Evolutionary conservation across 1,284 basidiomycete genomes (phyloP).

Genomic region (Apiotrichum gracile): DNA sequence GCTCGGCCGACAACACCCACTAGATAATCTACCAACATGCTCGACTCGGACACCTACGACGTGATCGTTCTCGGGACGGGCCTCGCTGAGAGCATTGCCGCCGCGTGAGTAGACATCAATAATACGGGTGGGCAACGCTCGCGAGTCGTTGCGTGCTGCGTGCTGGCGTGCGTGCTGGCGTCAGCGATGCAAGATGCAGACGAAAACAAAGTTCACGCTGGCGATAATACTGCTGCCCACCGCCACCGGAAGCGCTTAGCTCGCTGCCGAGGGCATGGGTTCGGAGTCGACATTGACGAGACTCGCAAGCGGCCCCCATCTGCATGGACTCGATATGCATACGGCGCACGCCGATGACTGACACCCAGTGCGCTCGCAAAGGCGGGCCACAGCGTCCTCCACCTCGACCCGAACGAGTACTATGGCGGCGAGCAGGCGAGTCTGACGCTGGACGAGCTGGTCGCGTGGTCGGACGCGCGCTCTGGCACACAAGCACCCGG

Average conservation of each 20-base stretch:
- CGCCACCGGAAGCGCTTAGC: too few species aligned
- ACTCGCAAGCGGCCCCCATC: too few species aligned
- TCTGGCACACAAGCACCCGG: neutral
- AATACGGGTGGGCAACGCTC: neutral
- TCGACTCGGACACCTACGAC: conserved; percentile 57
- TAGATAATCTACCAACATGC: conserved; percentile 21
- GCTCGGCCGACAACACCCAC: conserved; percentile 2
- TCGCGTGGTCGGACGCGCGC: conserved; percentile 57
- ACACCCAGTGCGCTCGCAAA: conserved; percentile 70
- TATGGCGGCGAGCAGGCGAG: conserved; percentile 82
- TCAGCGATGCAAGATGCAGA: too few species aligned
- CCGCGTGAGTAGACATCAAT: conserved; percentile 61
- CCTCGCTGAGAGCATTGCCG: conserved; percentile 74
- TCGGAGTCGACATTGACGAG: too few species aligned
- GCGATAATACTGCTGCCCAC: too few species aligned
- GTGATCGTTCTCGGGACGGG: conserved; percentile 81
- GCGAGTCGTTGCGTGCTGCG: too few species aligned
- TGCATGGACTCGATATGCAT: neutral
- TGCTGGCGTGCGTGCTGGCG: too few species aligned
- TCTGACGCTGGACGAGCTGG: conserved; percentile 72
- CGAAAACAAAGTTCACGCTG: too few species aligned
- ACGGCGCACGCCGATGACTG: neutral
- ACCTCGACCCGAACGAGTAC: conserved; percentile 76
- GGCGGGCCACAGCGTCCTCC: conserved; percentile 76
- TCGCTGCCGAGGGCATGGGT: too few species aligned